A percentile compares a stretch with the other conserved stretches of the same genome.
These are phyloP conservation scores for Colletotrichum sojae DNA, from an alignment of 2,329 filamentous ascomycete species.

Conservation along the genomic window DNA sequence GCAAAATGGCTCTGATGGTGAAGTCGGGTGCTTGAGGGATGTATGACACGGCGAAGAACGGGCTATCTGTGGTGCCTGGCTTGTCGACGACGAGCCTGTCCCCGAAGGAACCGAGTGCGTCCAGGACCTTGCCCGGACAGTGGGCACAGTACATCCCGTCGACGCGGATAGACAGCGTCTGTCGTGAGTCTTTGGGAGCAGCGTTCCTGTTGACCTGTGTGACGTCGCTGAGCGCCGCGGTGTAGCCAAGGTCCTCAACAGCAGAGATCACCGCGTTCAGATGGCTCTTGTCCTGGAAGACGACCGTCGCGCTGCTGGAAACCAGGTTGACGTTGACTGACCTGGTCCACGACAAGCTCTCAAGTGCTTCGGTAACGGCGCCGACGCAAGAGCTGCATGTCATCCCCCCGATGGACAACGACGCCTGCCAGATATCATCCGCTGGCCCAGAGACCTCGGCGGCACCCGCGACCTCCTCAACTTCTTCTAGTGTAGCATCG, in stretches of 20 bases:
- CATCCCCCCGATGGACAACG: slow-evolving; percentile 35
- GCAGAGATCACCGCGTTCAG: slow-evolving; percentile 5
- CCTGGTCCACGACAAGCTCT: slow-evolving; percentile 60
- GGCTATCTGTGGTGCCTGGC: neutral
- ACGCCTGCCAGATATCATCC: neutral
- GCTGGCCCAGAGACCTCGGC: neutral
- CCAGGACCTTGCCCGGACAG: slow-evolving; percentile 53
- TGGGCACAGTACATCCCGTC: slow-evolving; percentile 68
- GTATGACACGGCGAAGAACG: slow-evolving; percentile 60
- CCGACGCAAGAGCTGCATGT: slow-evolving; percentile 39
- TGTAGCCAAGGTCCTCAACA: slow-evolving; percentile 22
- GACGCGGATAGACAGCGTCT: slow-evolving; percentile 59
- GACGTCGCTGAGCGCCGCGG: slow-evolving; percentile 46
- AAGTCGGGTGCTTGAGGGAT: slow-evolving; percentile 62
- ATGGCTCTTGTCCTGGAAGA: slow-evolving; percentile 17
- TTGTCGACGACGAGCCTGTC: slow-evolving; percentile 55
- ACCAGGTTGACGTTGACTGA: slow-evolving; percentile 60
- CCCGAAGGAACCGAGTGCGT: slow-evolving; percentile 57
- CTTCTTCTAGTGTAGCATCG: slow-evolving; percentile 46
- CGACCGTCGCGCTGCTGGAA: slow-evolving; percentile 27
- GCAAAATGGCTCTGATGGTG: slow-evolving; percentile 69
- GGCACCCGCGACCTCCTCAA: neutral
- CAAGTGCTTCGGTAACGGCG: slow-evolving; percentile 48
- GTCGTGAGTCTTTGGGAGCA: slow-evolving; percentile 30
- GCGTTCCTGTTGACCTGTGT: neutral